These are phyloP conservation scores for Tetrapisispora namnaoensis DNA, from an alignment of 805 yeast species.

Conservation along the genomic window DNA sequence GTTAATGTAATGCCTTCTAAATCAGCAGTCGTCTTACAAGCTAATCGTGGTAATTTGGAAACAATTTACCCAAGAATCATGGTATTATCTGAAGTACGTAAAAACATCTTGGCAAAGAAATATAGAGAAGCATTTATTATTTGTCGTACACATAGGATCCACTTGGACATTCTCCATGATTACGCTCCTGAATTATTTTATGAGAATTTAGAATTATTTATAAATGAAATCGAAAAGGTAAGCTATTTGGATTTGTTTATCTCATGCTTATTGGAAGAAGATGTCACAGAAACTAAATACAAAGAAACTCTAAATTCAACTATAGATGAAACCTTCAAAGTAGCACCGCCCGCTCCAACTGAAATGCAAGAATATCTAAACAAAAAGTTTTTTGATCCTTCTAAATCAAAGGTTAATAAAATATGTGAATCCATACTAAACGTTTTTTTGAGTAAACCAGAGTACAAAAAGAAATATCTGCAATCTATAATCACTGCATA, in stretches of 20 bases:
- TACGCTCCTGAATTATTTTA: conserved; percentile 65
- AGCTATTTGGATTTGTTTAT: conserved; percentile 81
- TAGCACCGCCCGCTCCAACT: conserved; percentile 25
- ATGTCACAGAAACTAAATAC: conserved; percentile 74
- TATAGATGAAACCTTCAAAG: conserved; percentile 22
- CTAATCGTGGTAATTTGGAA: conserved; percentile 93
- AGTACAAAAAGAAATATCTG: conserved; percentile 46
- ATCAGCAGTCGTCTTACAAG: conserved; percentile 77
- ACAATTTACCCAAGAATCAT: conserved; percentile 88
- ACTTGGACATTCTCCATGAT: conserved; percentile 82
- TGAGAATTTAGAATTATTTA: conserved; percentile 52
- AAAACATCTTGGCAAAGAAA: conserved; percentile 44
- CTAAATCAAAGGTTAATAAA: conserved; percentile 55
- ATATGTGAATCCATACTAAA: conserved; percentile 64
- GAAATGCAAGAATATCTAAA: conserved; percentile 35
- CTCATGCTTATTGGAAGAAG: conserved; percentile 77
- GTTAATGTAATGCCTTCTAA: conserved; percentile 75
- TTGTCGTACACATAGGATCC: conserved; percentile 87
- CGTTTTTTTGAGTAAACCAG: conserved; percentile 40
- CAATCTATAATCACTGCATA: conserved; percentile 83
- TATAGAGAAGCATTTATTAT: conserved; percentile 68
- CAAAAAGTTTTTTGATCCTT: conserved; percentile 31
- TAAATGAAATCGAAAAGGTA: conserved; percentile 57
- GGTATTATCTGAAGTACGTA: conserved; percentile 77
- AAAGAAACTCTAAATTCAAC: conserved; percentile 48